These are phyloP conservation scores for Podospora pseudopauciseta DNA, from an alignment of 495 filamentous ascomycete genomes.

Conservation along the genomic window DNA sequence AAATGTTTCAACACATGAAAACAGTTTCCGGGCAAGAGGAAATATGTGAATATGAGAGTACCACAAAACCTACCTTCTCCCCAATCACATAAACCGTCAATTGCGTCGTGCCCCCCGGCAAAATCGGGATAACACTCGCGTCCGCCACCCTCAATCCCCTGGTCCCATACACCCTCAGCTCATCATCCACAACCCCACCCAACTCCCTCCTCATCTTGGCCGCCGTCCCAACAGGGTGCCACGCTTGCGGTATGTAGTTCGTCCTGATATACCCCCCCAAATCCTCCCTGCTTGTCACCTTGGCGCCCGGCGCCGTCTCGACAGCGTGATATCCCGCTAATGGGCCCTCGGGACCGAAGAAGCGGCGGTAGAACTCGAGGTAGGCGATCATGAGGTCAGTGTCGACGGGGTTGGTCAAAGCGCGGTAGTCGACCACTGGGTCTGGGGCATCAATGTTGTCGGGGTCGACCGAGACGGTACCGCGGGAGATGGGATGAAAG, in stretches of 20 bases:
- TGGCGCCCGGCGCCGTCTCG: slow-evolving; percentile 18
- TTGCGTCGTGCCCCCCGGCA: slow-evolving; percentile 41
- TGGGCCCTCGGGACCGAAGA: slow-evolving; percentile 21
- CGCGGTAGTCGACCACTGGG: slow-evolving; percentile 34
- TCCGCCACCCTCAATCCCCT: slow-evolving; percentile 40
- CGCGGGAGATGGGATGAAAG: slow-evolving; percentile 40
- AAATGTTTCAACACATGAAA: neutral
- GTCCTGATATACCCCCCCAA: slow-evolving; percentile 3
- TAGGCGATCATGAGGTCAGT: slow-evolving; percentile 27
- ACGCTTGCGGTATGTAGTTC: slow-evolving; percentile 26
- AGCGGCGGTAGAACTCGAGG: slow-evolving; percentile 29
- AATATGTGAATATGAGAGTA: neutral
- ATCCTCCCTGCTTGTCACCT: slow-evolving; percentile 26
- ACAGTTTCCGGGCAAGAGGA: too few relatives aligned
- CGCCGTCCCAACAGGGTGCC: slow-evolving; percentile 40
- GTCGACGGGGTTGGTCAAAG: slow-evolving; percentile 36
- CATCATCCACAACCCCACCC: slow-evolving; percentile 46
- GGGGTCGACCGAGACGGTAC: slow-evolving; percentile 37
- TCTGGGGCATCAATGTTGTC: slow-evolving; percentile 31
- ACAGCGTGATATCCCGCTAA: too few relatives aligned
- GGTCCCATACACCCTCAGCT: slow-evolving; percentile 48
- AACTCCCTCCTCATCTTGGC: slow-evolving; percentile 41
- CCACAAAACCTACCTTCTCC: slow-evolving; percentile 33
- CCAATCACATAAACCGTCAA: slow-evolving; percentile 51
- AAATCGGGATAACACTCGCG: slow-evolving; percentile 38